phyloP scores from a whole-genome alignment of 139 green algal genomes.

The Coelastrella sp. region DNA sequence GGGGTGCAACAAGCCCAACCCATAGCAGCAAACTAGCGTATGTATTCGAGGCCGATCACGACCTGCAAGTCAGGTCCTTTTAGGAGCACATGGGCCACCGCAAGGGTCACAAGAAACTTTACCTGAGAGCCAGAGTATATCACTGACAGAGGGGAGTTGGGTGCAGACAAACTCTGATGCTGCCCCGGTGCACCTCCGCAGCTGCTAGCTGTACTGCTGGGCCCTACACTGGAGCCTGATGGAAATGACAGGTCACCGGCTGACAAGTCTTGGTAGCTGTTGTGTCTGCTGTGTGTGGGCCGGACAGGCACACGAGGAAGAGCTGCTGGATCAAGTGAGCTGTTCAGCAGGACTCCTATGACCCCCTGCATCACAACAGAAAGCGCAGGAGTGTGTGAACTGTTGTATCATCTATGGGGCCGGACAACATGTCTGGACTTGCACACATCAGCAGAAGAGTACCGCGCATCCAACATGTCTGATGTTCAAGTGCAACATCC shows the following conservation, averaged over 20 bases:
- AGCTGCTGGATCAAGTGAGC: conserved; percentile 35
- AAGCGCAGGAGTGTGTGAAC: not conserved
- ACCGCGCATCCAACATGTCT: too few relatives aligned
- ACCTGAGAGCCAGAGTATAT: not conserved
- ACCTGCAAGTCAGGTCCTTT: too few relatives aligned
- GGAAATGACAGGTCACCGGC: not conserved
- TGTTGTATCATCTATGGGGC: too few relatives aligned
- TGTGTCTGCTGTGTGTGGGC: conserved; percentile 62
- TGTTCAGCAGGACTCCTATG: conserved; percentile 70
- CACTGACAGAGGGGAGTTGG: not conserved
- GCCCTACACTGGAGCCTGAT: not conserved
- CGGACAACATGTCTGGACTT: too few relatives aligned
- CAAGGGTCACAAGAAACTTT: not conserved
- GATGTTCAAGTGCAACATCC: too few relatives aligned
- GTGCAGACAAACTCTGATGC: not conserved
- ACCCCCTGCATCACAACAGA: conserved; percentile 51
- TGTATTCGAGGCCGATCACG: too few relatives aligned
- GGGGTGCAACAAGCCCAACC: not conserved
- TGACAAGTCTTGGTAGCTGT: conserved; percentile 33
- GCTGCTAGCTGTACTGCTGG: conserved; percentile 30
- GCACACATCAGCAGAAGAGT: too few relatives aligned
- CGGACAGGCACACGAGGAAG: conserved; percentile 51
- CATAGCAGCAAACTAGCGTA: too few relatives aligned
- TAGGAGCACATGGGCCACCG: too few relatives aligned
- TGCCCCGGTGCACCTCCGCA: not conserved